Conservation (phyloP, 2,329 filamentous ascomycete species). For the Periglandula ipomoeae region DNA sequence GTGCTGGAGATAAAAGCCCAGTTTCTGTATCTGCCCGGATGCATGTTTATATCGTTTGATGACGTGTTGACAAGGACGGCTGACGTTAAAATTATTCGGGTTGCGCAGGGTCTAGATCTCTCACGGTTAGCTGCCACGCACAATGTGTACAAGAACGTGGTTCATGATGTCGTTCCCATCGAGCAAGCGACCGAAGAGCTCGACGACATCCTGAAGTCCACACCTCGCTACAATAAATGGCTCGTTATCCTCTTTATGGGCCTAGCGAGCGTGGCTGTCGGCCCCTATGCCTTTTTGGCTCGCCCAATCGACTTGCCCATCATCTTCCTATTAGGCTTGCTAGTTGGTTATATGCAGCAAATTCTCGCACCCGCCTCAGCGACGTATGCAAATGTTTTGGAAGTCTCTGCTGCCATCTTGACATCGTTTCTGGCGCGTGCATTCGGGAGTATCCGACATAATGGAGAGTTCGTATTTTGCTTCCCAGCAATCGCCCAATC, state of each 20-base stretch:
- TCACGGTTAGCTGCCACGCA: slow-evolving; percentile 52
- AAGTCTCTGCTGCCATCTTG: slow-evolving; percentile 50
- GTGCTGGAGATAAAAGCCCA: slow-evolving; percentile 80
- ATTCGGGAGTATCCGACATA: slow-evolving; percentile 46
- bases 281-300: slow-evolving; percentile 65
- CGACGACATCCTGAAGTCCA: slow-evolving; percentile 41
- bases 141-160: slow-evolving; percentile 54
- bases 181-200: slow-evolving; percentile 46
- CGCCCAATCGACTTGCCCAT: slow-evolving; percentile 64
- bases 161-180: slow-evolving; percentile 49
- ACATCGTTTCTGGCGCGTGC: slow-evolving; percentile 53
- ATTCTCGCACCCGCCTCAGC: slow-evolving; percentile 60
- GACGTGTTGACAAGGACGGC: slow-evolving; percentile 56
- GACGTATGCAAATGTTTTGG: slow-evolving; percentile 57
- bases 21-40: slow-evolving; percentile 80
- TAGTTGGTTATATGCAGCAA: slow-evolving; percentile 61
- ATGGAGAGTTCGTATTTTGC: slow-evolving; percentile 43
- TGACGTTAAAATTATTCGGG: slow-evolving; percentile 55
- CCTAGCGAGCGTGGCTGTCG: slow-evolving; percentile 60
- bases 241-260: slow-evolving; percentile 57
- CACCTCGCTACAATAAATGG: slow-evolving; percentile 43
- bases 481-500: slow-evolving; percentile 57
- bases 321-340: slow-evolving; percentile 58
- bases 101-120: slow-evolving; percentile 47
- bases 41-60: slow-evolving; percentile 88